Base-by-base conservation (phyloP, 1,284 basidiomycete genomes). In the Leccinum griseonigrum region DNA sequence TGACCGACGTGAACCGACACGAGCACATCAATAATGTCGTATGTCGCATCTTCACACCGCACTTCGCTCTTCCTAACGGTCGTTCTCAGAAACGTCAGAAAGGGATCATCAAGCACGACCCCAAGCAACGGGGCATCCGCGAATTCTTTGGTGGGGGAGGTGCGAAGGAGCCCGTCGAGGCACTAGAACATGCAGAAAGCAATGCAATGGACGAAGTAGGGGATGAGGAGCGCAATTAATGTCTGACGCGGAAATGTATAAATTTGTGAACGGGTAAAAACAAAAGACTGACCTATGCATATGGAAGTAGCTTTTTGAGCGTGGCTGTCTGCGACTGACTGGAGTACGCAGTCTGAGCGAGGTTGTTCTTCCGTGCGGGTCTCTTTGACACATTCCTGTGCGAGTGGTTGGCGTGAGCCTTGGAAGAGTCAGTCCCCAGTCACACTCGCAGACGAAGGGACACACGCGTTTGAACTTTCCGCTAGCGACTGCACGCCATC, bases 31-130 rank as follows among this genome's bases (percentile, higher is more conserved):
- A 78, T 52, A 76, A 77, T 29, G 75, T 91, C 31, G 90, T 90
- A 63, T 71, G 86, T 77, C 28, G 40, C 51, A 40, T 43, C 34
- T 32, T 53, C 26, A 31, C 3, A 18, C 36, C 14, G 5, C 10
- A 31, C 16, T 7, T 28, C 16, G 31, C 40, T 10, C 52, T 52
- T 61, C 10, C 36, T 64, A 28, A 65, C 34, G 18, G n/a, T 54
- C 16, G 22, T 54, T 57, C 16, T 26, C 56, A 91, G 90, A 83
- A 82, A 64, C 84, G 91, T 6, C 92, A 94, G 71, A 83, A 82
- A 62, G 91, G 90, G 0, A 93, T 93, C 0, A 88, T 93, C 52
- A 89, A 85, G 1, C 83, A 87, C 68, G 93, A 96, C 69, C 85
- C 87, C 34, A 85, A 85, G 61, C 93, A 95, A 72, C 81, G 83